Evolutionary conservation across 306 rosid genomes (phyloP).

Genomic region (Cicer yamashitae): DNA sequence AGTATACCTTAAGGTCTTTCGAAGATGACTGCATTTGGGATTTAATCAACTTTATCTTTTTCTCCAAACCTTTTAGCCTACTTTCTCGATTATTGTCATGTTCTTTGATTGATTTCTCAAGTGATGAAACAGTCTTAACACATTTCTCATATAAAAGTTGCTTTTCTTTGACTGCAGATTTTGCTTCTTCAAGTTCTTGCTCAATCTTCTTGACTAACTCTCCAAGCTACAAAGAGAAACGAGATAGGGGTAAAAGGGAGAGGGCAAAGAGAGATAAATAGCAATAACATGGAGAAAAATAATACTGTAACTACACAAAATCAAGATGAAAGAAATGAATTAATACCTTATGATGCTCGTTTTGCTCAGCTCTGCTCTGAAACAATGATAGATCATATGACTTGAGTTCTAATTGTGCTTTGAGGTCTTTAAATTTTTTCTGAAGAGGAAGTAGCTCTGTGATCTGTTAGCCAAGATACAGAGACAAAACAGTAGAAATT

Average conservation of each 20-base stretch:
- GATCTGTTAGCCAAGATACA: slow-evolving; percentile 64
- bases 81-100: slow-evolving; percentile 76
- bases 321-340: slow-evolving; percentile 30
- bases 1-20: slow-evolving; percentile 81
- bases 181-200: slow-evolving; percentile 85
- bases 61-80: slow-evolving; percentile 84
- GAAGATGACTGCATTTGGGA: slow-evolving; percentile 81
- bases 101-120: slow-evolving; percentile 88
- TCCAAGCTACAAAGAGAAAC: slow-evolving; percentile 69
- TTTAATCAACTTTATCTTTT: slow-evolving; percentile 75
- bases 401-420: slow-evolving; percentile 81
- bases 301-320: neutral
- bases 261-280: slow-evolving; percentile 21
- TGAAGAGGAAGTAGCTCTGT: slow-evolving; percentile 77
- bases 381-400: slow-evolving; percentile 79
- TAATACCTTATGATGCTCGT: slow-evolving; percentile 95
- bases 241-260: slow-evolving; percentile 7
- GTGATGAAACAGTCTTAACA: slow-evolving; percentile 64
- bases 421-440: slow-evolving; percentile 71
- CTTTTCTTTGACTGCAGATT: slow-evolving; percentile 65
- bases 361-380: slow-evolving; percentile 90
- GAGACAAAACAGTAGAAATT: slow-evolving; percentile 31
- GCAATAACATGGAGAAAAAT: slow-evolving; percentile 27
- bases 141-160: slow-evolving; percentile 65
- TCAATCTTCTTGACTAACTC: slow-evolving; percentile 88